A percentile compares a stretch with the other conserved stretches of the same genome.
These are phyloP conservation scores for Phialophora expanda DNA, from an alignment of 2,329 filamentous ascomycete genomes.

Conservation along the genomic window DNA sequence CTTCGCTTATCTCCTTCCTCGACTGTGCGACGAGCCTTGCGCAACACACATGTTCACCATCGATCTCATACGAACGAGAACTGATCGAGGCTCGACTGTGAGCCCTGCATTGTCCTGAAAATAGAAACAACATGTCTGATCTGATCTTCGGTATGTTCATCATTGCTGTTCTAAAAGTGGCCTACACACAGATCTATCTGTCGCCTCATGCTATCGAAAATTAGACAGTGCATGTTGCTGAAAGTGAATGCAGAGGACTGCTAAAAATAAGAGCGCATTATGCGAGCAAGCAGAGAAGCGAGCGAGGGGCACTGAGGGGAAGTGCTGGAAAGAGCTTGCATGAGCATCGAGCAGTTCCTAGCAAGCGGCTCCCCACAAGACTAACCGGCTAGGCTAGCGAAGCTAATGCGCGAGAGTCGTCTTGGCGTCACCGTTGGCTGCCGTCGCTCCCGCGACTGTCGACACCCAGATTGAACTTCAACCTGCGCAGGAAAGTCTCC, in stretches of 20 bases:
- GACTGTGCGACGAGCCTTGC: constrained; percentile 11
- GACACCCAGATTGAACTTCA: constrained; percentile 36
- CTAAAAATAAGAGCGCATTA: constrained; percentile 11
- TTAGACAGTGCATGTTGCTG: not conserved
- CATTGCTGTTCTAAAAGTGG: not conserved
- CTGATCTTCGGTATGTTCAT: not conserved
- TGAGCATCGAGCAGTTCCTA: constrained; percentile 15
- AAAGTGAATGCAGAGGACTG: not conserved
- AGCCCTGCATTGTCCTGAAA: not conserved
- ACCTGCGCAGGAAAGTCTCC: constrained; percentile 11
- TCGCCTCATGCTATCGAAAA: not conserved
- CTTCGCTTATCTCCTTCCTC: constrained; percentile 4
- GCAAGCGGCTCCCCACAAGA: not conserved
- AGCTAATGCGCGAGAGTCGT: constrained; percentile 31
- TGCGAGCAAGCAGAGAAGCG: not conserved
- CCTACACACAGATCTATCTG: not conserved
- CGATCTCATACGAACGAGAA: not conserved
- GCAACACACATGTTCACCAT: not conserved
- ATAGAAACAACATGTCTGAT: constrained; percentile 8
- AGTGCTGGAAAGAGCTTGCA: constrained; percentile 16
- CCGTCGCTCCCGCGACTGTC: constrained; percentile 31
- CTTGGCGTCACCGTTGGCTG: constrained; percentile 38
- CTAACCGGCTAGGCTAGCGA: constrained; percentile 1
- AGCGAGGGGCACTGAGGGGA: constrained; percentile 18
- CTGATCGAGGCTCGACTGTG: not conserved